Base-by-base conservation (phyloP, 2,329 filamentous ascomycete genomes). In the Phyllosticta capitalensis region DNA sequence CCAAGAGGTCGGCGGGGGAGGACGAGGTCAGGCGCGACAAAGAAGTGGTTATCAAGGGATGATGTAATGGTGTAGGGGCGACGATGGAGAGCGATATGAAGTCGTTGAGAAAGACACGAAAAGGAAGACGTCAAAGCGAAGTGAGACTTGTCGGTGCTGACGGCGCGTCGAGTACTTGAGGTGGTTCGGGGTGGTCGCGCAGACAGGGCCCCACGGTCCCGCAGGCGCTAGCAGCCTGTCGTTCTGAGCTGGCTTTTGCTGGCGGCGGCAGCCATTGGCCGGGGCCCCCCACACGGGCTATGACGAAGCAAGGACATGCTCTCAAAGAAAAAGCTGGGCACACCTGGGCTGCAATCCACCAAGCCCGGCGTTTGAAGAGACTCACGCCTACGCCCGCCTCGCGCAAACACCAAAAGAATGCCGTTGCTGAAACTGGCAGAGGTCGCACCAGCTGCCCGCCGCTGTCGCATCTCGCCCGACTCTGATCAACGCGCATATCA, bases 1-100 rank as follows among this genome's bases (percentile, higher is more conserved):
- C 57, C 57, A 59, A 59, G 56, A 52, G 21, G 52, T 30, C 49
- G 56, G 56, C 56, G 56, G 56, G 56, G 21, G 52, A 54, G 45
- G 51, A 54, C 49, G n/a, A 48, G 50, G 20, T 30, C 50, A 59
- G 28, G 33, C n/a, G 45, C 45, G n/a, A 59, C 52, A 54, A 59
- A 59, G 57, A 24, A 52, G 21, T 33, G 38, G 12, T 14, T 38
- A 14, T 10, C 56, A 59, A 59, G 57, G 52, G 57, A 24, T 33
- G 57, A 6, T 5, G 52, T 6, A 30, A 10, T 30, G 30, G 30
- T 10, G 30, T 9, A 12, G 30, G 30, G 30, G 30, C 30, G 30
- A 38, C 30, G 30, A 14, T 5, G 10, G 9, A 1, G 30, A 38
- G 30, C 10, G 28, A 30, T 12, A 14, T 38, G 30, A 12, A 38